phyloP scores from a whole-genome alignment of 768 basidiomycete genomes.

The Panellus pusillus region DNA sequence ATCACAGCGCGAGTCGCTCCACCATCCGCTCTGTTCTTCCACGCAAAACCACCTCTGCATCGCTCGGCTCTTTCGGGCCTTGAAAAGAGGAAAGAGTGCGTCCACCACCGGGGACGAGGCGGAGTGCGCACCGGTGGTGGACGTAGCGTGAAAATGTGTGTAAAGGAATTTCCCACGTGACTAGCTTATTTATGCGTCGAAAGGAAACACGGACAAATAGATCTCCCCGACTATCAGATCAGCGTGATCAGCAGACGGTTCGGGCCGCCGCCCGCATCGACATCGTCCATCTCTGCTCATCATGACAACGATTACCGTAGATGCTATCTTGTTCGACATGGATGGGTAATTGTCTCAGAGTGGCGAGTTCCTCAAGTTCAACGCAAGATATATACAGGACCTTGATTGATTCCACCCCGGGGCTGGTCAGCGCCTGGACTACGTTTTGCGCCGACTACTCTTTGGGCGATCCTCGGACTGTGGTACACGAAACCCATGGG shows the following conservation, averaged over 20 bases:
- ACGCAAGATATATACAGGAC: conserved; percentile 43
- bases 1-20: not conserved
- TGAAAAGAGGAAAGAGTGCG: conserved; percentile 20
- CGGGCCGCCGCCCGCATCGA: no score
- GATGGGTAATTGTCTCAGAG: conserved; percentile 25
- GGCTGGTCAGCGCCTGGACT: conserved; percentile 77
- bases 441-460: conserved; percentile 61
- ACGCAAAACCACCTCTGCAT: conserved; percentile 25
- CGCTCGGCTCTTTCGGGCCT: conserved; percentile 23
- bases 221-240: no score
- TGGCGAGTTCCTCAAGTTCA: no score
- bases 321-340: conserved; percentile 34
- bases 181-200: no score
- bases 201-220: no score
- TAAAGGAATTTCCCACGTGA: not conserved
- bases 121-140: conserved; percentile 37
- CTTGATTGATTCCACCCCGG: conserved; percentile 81
- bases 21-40: conserved; percentile 7
- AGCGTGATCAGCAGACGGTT: no score
- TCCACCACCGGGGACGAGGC: conserved; percentile 39
- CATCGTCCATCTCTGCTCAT: not conserved
- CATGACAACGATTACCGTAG: conserved; percentile 22
- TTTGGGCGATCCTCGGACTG: conserved; percentile 44
- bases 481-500: conserved; percentile 70
- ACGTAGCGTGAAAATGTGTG: conserved; percentile 27